Conservation (phyloP, 768 basidiomycete species). For the Rhizopogon vulgaris region DNA sequence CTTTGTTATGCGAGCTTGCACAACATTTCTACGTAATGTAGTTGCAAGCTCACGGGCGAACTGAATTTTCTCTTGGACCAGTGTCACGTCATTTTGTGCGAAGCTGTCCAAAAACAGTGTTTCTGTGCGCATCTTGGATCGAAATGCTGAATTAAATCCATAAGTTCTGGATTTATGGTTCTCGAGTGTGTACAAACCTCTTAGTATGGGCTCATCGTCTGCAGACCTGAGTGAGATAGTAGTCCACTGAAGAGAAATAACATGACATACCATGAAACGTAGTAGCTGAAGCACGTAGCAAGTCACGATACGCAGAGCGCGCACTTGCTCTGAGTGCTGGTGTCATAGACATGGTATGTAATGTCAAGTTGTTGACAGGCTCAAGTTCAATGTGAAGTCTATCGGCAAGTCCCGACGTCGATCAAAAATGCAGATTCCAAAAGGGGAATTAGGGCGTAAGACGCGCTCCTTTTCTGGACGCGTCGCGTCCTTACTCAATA, state of each 20-base stretch:
- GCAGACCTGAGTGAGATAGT: constrained; percentile 1
- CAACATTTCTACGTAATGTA: constrained; percentile 76
- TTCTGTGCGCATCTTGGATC: constrained; percentile 59
- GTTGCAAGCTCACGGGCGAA: constrained; percentile 67
- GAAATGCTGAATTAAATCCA: constrained; percentile 50
- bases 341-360: constrained; percentile 45
- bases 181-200: constrained; percentile 32
- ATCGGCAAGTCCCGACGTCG: constrained; percentile 11
- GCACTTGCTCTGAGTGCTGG: constrained; percentile 54
- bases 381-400: constrained; percentile 2
- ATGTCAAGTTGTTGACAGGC: constrained; percentile 2
- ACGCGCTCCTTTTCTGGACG: constrained; percentile 35
- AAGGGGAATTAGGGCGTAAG: constrained; percentile 27
- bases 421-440: constrained; percentile 28
- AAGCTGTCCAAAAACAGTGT: constrained; percentile 32
- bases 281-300: constrained; percentile 57
- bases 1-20: constrained; percentile 60
- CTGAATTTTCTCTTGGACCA: constrained; percentile 48
- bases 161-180: not conserved
- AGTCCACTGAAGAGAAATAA: not conserved
- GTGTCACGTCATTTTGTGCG: constrained; percentile 36
- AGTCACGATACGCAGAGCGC: constrained; percentile 67
- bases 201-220: constrained; percentile 55
- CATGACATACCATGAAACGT: constrained; percentile 56
- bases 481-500: constrained; percentile 20